Evolutionary conservation across 2,329 filamentous ascomycete genomes (phyloP), one percentile per base, ranked within the genome.

Genomic region (Talaromyces sp.): DNA sequence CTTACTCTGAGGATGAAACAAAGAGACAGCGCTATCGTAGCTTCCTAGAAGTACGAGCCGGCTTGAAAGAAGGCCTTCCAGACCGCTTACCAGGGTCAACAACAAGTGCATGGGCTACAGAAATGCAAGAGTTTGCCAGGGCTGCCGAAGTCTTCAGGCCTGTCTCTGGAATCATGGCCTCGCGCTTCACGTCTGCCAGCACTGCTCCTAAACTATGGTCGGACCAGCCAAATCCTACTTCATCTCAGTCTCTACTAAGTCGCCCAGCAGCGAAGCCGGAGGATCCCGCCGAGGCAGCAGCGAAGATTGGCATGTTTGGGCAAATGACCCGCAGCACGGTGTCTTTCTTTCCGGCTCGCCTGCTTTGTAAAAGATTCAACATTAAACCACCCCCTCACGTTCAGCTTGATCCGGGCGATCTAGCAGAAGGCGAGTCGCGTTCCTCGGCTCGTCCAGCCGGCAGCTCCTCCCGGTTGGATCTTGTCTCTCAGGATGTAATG

Each of bases 331-430:
- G 95, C 63, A 86, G 82, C 24, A 80, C 82, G 0, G 74, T 84
- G 8, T 84, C 87, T 4, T 98, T 96, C 74, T 88, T 87, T 67
- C 95, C 95, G 0, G 88, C 89, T 1, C 82, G 92, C 58, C 77
- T 99, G 46, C 77, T 98, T n/a, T 98, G 93, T 77, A 99, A 98
- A 73, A 84, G 95, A 9, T 96, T 99, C 76, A 92, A 92, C 67
- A 89, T 98, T n/a, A 86, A 83, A 62, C 85, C 89, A 9, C 91
- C 93, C 0, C 81, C 83, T 10, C 84, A 91, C 72, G 86, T 89
- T 32, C 82, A 84, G 67, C 76, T 81, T 35, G 82, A 87, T 49
- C 73, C 80, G 0, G 77, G 73, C 17, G 71, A 73, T 59, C 72
- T 69, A 19, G 63, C 69, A 11, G 70, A 79, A 72, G 66, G 75